These are phyloP conservation scores for Haematococcus sp. DNA, from an alignment of 139 green algal genomes.

Conservation along the genomic window DNA sequence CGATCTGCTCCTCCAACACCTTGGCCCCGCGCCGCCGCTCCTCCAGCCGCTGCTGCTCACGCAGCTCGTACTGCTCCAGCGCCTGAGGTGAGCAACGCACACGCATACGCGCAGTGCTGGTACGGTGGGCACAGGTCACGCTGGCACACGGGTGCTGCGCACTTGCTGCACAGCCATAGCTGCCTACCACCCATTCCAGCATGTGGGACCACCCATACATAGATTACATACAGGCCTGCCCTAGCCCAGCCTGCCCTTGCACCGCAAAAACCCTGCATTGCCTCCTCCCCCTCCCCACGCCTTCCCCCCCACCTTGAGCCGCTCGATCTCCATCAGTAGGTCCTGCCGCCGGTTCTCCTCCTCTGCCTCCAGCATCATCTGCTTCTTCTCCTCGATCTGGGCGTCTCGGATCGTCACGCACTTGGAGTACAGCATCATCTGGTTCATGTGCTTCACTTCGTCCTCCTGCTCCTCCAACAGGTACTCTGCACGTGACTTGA, in stretches of 20 bases:
- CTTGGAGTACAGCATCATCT: conserved; percentile 88
- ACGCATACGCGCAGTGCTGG: not conserved
- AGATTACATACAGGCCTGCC: too few species aligned
- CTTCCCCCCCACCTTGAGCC: conserved; percentile 33
- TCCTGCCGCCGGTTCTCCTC: conserved; percentile 62
- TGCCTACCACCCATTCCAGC: not conserved
- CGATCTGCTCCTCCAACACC: conserved; percentile 78
- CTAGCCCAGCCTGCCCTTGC: too few species aligned
- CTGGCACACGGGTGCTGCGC: not conserved
- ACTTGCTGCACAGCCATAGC: not conserved
- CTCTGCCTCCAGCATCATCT: conserved; percentile 55
- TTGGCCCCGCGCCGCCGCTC: conserved; percentile 60
- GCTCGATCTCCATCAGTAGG: conserved; percentile 84
- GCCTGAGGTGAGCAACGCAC: conserved; percentile 2
- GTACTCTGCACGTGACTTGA: conserved; percentile 37
- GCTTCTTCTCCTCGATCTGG: conserved; percentile 83
- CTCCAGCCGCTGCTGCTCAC: conserved; percentile 63
- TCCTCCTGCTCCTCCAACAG: conserved; percentile 75
- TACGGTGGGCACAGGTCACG: not conserved
- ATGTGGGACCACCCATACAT: too few species aligned
- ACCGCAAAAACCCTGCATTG: too few species aligned
- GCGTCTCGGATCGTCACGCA: conserved; percentile 81
- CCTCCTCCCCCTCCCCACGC: too few species aligned
- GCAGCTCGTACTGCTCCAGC: conserved; percentile 59
- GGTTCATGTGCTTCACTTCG: conserved; percentile 89